Base-by-base conservation (phyloP, 352 stramenopile species). In the Globisporangium alternatum region DNA sequence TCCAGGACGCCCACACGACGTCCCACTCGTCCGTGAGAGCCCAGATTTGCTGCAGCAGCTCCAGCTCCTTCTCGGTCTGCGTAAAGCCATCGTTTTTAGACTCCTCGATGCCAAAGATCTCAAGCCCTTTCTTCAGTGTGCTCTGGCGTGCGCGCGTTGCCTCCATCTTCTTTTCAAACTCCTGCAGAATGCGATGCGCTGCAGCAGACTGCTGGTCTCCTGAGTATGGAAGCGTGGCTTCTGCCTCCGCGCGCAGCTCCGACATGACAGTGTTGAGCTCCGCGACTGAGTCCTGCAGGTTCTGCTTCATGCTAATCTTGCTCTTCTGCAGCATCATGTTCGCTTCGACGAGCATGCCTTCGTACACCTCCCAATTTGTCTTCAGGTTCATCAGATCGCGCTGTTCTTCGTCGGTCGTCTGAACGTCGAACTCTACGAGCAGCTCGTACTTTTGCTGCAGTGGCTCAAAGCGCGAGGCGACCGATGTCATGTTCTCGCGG, bases 271-370 rank as follows among this genome's bases (percentile, higher is more conserved):
- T 81, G 65, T 92, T 92, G 25, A 97, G 72, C 63, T 95, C 88
- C 0, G 81, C 80, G 10, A 98, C 83, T 2, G 84, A 95, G 60
- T 95, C 90, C 66, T 98, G 91, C 2, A 98, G 73, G 43, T 96
- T 97, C 64, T 97, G 89, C 69, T 98, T 98, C 95, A 98, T 98
- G 56, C 89, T 97, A 21, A 96, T 70, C 77, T 98, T 98, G 71
- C 86, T 93, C 61, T 97, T 97, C 55, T 97, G 89, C 35, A 98
- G 66, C 78, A 95, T 93, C 30, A 85, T 83, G 48, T 98, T 95
- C 0, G 88, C 83, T 49, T 96, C 83, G 3, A 88, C 75, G 19
- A 97, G 69, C 79, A 95, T 91, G 8, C 71, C 72, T 65, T 96
- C 81, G 60, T 96, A 98, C 4, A 73, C 68, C 62, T 96, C 81